Evolutionary conservation across 2,329 filamentous ascomycete genomes (phyloP).

Genomic region (Cadophora gregata): DNA sequence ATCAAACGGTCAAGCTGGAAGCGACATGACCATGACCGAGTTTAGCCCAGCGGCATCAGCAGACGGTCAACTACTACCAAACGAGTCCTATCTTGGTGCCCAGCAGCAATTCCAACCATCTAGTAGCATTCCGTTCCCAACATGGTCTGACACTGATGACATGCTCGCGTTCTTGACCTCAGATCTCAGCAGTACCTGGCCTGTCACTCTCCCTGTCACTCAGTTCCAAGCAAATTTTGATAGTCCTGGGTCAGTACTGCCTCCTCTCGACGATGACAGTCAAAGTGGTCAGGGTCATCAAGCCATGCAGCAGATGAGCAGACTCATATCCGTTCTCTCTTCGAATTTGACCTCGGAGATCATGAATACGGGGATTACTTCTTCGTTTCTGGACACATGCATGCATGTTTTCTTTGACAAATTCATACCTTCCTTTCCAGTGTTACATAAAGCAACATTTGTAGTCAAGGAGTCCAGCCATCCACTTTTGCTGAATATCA

Average conservation of each 20-base stretch:
- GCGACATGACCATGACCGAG: not conserved
- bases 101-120: not conserved
- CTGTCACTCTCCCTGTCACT: not conserved
- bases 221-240: not conserved
- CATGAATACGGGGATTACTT: conserved; percentile 50
- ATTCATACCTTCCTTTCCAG: not conserved
- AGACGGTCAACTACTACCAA: not conserved
- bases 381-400: conserved; percentile 52
- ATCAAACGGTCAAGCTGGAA: not conserved
- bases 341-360: conserved; percentile 51
- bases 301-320: not conserved
- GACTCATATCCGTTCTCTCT: conserved; percentile 43
- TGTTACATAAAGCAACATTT: conserved; percentile 47
- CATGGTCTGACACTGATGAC: not conserved
- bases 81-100: not conserved
- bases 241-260: not conserved
- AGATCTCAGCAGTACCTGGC: not conserved
- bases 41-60: not conserved
- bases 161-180: not conserved
- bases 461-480: conserved; percentile 51
- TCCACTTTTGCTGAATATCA: conserved; percentile 51
- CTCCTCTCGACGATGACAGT: not conserved
- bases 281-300: not conserved
- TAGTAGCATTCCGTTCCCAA: not conserved
- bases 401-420: not conserved